Base-by-base conservation (phyloP, 345 rosid genomes). In the Bruguiera parviflora region DNA sequence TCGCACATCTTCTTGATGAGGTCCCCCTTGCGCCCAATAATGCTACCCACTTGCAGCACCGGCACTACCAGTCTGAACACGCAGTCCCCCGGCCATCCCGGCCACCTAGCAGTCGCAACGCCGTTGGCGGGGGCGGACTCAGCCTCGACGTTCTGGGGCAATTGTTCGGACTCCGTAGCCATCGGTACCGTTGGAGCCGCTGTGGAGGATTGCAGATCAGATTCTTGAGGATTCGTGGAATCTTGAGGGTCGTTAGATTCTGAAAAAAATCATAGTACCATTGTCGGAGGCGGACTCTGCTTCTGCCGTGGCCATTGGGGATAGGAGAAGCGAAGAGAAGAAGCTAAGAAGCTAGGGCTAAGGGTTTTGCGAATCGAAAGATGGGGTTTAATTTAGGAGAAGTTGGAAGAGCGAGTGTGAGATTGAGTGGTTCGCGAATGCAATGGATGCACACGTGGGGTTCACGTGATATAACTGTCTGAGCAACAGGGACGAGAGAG, bases 11-110 rank as follows among this genome's bases (percentile, higher is more conserved):
- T 91, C 74, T 85, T 93, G n/a, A 93, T 83, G 35, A 91, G 80
- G 67, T 91, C 96, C 18, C 97, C 97, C 46, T 91, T 89, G 65
- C 95, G 88, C 29, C 96, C 97, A 56, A 88, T 91, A 5, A 93
- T 91, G 83, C 91, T 82, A 27, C 97, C 98, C 9, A 93, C 96
- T 66, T 86, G 89, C 24, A 39, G 37, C 9, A 87, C 90, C 53
- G 95, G 96, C 46, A 93, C 92, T 63, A 93, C 83, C 47, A 91
- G 65, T 73, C 97, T 84, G 73, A 85, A 94, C 22, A 91, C 91
- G 81, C 89, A 86, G 78, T 86, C 77, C 0, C 98, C 97, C 0
- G 97, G 97, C 97, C 97, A 93, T 27, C 97, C 92, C 13, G 91
- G 95, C 98, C 97, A 91, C 75, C 67, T 72, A 53, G 55, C 28